These are phyloP conservation scores for Ramaria sp. DNA, from an alignment of 768 basidiomycete genomes.

Conservation along the genomic window DNA sequence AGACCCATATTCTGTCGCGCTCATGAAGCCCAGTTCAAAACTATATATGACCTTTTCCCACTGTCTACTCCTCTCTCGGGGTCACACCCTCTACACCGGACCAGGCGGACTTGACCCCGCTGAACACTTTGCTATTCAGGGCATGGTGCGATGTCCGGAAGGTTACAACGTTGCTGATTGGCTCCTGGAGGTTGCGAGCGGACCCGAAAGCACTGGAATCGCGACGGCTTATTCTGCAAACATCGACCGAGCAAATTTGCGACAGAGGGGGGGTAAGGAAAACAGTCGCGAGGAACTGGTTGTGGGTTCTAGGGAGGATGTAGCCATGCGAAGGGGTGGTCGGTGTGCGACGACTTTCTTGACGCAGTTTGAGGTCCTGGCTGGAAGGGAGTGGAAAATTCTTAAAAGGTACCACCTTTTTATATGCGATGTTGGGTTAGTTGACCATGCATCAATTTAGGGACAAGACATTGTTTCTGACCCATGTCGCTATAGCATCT, in stretches of 20 bases:
- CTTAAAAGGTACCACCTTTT: slow-evolving; percentile 44
- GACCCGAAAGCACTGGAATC: slow-evolving; percentile 21
- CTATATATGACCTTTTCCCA: slow-evolving; percentile 80
- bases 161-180: slow-evolving; percentile 94
- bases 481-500: slow-evolving; percentile 61
- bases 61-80: slow-evolving; percentile 67
- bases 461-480: slow-evolving; percentile 73
- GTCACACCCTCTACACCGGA: slow-evolving; percentile 71
- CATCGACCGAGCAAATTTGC: background rate
- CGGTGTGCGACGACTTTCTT: slow-evolving; percentile 69
- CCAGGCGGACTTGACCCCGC: slow-evolving; percentile 61
- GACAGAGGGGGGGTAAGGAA: slow-evolving; percentile 2
- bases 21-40: slow-evolving; percentile 41
- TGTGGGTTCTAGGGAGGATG: slow-evolving; percentile 8
- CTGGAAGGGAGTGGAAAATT: slow-evolving; percentile 78
- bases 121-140: slow-evolving; percentile 46
- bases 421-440: background rate
- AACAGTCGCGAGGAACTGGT: slow-evolving; percentile 9
- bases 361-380: slow-evolving; percentile 78
- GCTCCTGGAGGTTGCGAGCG: slow-evolving; percentile 77
- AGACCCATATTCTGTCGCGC: background rate
- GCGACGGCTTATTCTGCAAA: background rate
- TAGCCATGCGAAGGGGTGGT: slow-evolving; percentile 14
- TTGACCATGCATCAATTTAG: slow-evolving; percentile 24
- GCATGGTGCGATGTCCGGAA: slow-evolving; percentile 41